These are phyloP conservation scores for Ilex aquifolium DNA, from an alignment of 257 asterid species.

Conservation along the genomic window DNA sequence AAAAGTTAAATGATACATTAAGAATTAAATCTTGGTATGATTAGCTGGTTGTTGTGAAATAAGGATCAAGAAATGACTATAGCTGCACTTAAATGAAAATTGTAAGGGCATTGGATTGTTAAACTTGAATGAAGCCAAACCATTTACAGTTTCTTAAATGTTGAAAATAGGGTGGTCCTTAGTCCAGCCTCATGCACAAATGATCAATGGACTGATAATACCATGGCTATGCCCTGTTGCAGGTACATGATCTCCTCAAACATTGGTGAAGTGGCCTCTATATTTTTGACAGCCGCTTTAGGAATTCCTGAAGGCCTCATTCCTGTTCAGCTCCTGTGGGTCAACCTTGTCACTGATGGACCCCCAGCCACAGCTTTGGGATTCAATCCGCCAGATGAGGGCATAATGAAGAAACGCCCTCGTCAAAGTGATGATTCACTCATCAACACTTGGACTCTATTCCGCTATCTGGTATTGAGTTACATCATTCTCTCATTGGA, in stretches of 20 bases:
- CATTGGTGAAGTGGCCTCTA: background rate
- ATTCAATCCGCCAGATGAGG: background rate
- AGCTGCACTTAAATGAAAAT: no score
- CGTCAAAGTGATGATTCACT: background rate
- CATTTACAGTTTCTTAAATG: no score
- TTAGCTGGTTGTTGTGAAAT: no score
- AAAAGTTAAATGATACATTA: no score
- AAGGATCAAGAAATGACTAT: no score
- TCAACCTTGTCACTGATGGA: background rate
- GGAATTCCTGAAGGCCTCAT: background rate
- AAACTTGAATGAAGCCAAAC: no score
- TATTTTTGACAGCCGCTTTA: background rate
- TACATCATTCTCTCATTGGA: background rate
- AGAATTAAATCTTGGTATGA: no score
- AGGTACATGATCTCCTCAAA: background rate
- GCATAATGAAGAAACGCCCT: background rate
- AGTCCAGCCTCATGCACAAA: no score
- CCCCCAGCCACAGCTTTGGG: background rate
- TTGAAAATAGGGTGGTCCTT: no score
- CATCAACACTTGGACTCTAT: no score
- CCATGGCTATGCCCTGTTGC: background rate
- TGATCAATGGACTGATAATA: no score
- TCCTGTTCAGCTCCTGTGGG: slow-evolving; percentile 1
- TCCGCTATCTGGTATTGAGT: background rate
- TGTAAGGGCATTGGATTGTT: no score